Conservation (phyloP, 2,329 filamentous ascomycete genomes). For the Aspergillus ustus region DNA sequence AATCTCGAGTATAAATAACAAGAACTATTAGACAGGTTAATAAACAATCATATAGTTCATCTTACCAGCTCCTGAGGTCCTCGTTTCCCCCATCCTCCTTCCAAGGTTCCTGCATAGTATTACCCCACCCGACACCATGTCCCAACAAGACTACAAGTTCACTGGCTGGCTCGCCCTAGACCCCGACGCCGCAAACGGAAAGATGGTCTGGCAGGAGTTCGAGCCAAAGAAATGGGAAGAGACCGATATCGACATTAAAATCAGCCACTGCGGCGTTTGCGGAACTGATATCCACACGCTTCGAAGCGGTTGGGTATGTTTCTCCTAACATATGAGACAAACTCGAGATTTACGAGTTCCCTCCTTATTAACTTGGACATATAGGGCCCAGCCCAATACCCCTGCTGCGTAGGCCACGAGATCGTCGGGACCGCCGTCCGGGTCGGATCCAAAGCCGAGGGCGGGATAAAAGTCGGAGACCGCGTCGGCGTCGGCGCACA, state of each 20-base stretch:
- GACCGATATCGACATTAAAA: constrained; percentile 66
- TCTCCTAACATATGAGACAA: too few species aligned
- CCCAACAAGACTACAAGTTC: not conserved
- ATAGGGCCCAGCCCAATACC: constrained; percentile 41
- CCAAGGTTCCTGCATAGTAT: too few species aligned
- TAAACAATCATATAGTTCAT: too few species aligned
- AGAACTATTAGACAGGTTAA: too few species aligned
- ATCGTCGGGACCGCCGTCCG: constrained; percentile 65
- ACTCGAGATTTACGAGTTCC: too few species aligned
- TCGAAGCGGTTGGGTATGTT: constrained; percentile 49
- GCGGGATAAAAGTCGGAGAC: constrained; percentile 37
- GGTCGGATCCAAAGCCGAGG: constrained; percentile 53
- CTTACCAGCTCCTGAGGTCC: not conserved
- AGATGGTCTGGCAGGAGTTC: not conserved
- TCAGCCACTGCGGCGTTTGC: constrained; percentile 69
- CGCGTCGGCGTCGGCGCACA: constrained; percentile 64
- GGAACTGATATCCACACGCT: constrained; percentile 64
- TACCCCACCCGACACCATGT: not conserved
- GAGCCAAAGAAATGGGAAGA: constrained; percentile 69
- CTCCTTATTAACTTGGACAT: not conserved
- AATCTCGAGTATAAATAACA: too few species aligned
- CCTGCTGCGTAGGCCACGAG: constrained; percentile 66
- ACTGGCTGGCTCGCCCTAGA: not conserved
- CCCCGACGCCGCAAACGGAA: not conserved
- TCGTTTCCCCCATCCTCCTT: not conserved